These are phyloP conservation scores for Podaxis sp. DNA, from an alignment of 768 basidiomycete genomes.

Conservation along the genomic window DNA sequence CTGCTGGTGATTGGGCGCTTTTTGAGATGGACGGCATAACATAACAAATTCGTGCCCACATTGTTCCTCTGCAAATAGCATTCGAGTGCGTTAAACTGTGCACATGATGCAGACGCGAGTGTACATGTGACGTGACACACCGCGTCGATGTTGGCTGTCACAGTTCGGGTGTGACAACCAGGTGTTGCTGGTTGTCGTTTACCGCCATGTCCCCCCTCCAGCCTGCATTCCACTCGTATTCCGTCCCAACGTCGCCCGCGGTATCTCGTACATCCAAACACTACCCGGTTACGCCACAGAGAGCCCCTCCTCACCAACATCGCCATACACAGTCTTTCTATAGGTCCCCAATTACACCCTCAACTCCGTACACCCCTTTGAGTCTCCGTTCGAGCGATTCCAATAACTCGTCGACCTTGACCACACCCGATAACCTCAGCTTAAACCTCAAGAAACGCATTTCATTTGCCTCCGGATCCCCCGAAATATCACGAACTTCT, in stretches of 20 bases:
- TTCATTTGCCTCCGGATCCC: conserved; percentile 43
- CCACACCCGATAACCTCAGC: conserved; percentile 54
- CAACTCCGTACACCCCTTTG: conserved; percentile 69
- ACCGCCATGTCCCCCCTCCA: conserved; percentile 15
- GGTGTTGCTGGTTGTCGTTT: conserved; percentile 6
- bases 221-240: conserved; percentile 27
- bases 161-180: conserved; percentile 7
- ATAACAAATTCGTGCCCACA: too few relatives aligned
- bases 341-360: conserved; percentile 62
- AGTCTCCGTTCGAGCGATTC: conserved; percentile 63
- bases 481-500: conserved; percentile 18
- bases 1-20: too few relatives aligned
- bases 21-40: too few relatives aligned
- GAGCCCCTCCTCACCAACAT: conserved; percentile 47
- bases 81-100: background rate
- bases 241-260: conserved; percentile 47
- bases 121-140: conserved; percentile 4
- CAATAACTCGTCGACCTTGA: conserved; percentile 51
- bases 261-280: conserved; percentile 39
- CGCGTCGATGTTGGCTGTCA: conserved; percentile 8
- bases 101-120: conserved; percentile 10
- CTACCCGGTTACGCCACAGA: conserved; percentile 66
- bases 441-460: conserved; percentile 39
- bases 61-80: too few relatives aligned
- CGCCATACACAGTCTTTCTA: conserved; percentile 44